Conservation (phyloP, 2,329 filamentous ascomycete genomes). For the Botrytis fabae region DNA sequence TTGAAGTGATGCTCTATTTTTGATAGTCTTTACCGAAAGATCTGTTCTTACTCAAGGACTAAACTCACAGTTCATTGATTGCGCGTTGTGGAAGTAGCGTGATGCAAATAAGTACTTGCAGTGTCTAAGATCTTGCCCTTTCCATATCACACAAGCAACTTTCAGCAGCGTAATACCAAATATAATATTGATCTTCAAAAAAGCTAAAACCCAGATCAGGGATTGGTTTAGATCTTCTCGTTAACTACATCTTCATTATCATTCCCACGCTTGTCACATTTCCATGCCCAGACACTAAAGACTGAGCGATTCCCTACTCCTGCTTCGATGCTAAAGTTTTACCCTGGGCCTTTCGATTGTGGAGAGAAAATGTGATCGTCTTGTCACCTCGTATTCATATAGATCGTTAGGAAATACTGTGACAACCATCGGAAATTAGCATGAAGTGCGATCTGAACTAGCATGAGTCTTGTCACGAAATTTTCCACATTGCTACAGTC, state of each 20-base stretch:
- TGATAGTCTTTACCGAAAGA: rapidly evolving
- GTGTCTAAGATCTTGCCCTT: not conserved
- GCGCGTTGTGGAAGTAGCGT: not conserved
- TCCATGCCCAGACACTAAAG: not conserved
- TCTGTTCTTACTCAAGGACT: not conserved
- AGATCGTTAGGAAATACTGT: not conserved
- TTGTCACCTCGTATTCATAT: not conserved
- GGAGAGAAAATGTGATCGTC: not conserved
- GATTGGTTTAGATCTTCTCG: not conserved
- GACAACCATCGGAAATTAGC: not conserved
- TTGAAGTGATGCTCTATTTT: not conserved
- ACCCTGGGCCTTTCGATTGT: rapidly evolving
- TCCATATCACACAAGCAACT: not conserved
- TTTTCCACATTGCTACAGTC: not conserved
- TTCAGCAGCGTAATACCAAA: not conserved
- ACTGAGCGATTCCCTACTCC: not conserved
- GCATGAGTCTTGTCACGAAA: not conserved
- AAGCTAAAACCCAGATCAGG: not conserved
- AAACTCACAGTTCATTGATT: not conserved
- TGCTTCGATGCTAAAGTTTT: not conserved
- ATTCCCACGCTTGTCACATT: rapidly evolving
- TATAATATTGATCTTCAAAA: not conserved
- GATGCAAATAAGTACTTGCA: not conserved
- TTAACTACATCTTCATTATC: not conserved
- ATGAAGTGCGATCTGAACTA: no score